Evolutionary conservation across 176 grass and related monocot species (phyloP), one percentile per base, ranked within the genome.

Genomic region (maize (Zea mays)): DNA sequence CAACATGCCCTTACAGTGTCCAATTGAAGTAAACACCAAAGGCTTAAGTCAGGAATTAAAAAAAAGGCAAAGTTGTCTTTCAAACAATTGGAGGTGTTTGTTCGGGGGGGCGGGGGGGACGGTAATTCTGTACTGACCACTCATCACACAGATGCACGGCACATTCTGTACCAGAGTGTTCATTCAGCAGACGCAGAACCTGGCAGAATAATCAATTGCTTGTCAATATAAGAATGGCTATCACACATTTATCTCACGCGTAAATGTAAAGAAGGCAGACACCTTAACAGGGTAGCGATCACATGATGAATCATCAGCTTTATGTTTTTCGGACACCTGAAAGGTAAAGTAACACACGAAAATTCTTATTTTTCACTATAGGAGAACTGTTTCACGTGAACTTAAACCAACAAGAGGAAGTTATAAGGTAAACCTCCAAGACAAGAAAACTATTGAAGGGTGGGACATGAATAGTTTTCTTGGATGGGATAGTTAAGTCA

Each of bases 321-420:
- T 88, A 73, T 94, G 89, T 72, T 92, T 98, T 86, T 98, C 95
- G 57, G 95, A 94, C 16, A 98, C 91, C 95, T 98, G 78, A 34
- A 41, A 50, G 47, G 39, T 66, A 84, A 76, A 8, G 35, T 52
- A 55, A 74, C 59, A 74, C 54, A 68, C 15, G 27, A 69, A 76
- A 65, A 63, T 6, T 50, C 57, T 20, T 52, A 8, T 60, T 48
- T 17, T 54, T 42, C 71, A 73, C 21, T 69, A 21, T 21, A 56
- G 52, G 39, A 69, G 52, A 47, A 44, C 8, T 44, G 17, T 36
- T 51, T 56, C 4, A 67, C 60, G 37, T 58, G 10, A 49, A 83
- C 49, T 41, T 67, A 69, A 21, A 66, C 36, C 10, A 79, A 56
- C 4, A 63, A 40, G 46, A 59, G 51, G 62, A 74, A 89, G 38